phyloP scores from a whole-genome alignment of 768 basidiomycete genomes.

The Clathrus columnatus region DNA sequence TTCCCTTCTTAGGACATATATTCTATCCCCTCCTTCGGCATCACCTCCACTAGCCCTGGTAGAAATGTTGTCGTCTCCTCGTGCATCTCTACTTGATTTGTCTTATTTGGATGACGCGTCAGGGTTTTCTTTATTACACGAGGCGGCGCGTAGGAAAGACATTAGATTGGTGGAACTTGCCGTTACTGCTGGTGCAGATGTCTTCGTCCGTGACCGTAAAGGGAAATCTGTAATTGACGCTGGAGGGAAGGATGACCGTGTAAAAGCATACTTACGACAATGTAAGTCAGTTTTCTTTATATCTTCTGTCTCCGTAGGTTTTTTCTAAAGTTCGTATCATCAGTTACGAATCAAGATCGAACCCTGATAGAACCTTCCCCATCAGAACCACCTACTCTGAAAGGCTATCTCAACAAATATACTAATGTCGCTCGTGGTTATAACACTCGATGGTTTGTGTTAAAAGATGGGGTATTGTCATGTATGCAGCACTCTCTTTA shows the following conservation, averaged over 20 bases:
- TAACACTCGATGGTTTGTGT: constrained; percentile 85
- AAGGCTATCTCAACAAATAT: constrained; percentile 85
- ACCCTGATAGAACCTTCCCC: constrained; percentile 46
- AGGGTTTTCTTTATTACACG: constrained; percentile 76
- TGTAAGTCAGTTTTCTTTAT: constrained; percentile 38
- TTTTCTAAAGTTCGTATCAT: background rate
- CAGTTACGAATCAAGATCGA: constrained; percentile 76
- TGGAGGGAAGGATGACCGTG: constrained; percentile 68
- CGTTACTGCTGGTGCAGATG: constrained; percentile 78
- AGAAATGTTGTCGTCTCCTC: constrained; percentile 57
- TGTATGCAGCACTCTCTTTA: constrained; percentile 39
- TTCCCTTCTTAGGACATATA: constrained; percentile 63
- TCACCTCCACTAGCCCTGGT: constrained; percentile 34
- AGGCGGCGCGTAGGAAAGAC: constrained; percentile 76
- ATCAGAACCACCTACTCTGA: constrained; percentile 51
- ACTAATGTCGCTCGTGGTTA: constrained; percentile 89
- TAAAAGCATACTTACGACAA: constrained; percentile 75
- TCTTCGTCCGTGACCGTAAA: constrained; percentile 71
- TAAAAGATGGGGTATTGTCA: constrained; percentile 76
- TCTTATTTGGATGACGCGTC: constrained; percentile 72
- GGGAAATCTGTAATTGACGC: constrained; percentile 63
- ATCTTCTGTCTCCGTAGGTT: background rate
- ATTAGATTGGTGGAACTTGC: constrained; percentile 76
- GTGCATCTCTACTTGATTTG: constrained; percentile 64
- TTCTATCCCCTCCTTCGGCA: constrained; percentile 42